Evolutionary conservation across 352 stramenopile species (phyloP).

Genomic region (Phytophthora palmivora): DNA sequence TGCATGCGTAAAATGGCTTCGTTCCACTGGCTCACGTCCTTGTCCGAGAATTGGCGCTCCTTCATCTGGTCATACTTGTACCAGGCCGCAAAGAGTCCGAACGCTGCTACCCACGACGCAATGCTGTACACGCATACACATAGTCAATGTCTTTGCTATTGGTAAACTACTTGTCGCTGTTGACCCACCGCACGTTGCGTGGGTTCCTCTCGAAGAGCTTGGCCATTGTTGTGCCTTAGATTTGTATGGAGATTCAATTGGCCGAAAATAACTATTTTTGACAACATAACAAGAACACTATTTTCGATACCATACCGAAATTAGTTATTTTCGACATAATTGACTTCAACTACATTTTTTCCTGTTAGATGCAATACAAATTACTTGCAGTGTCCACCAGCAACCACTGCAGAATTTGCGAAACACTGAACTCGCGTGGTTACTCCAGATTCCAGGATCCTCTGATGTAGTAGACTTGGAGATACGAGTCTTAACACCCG

Average conservation of each 20-base stretch:
- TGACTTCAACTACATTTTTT: too few species aligned
- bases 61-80: slow-evolving; percentile 70
- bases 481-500: slow-evolving; percentile 6
- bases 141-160: background rate
- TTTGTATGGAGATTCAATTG: too few species aligned
- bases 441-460: slow-evolving; percentile 17
- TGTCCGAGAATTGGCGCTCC: slow-evolving; percentile 59
- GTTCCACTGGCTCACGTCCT: slow-evolving; percentile 62
- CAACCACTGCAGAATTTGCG: background rate
- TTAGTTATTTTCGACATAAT: too few species aligned
- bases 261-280: too few species aligned
- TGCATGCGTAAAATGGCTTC: slow-evolving; percentile 60
- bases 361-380: background rate
- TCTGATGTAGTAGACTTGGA: too few species aligned
- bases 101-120: slow-evolving; percentile 56
- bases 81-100: slow-evolving; percentile 48
- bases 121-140: slow-evolving; percentile 41
- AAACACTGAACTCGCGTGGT: slow-evolving; percentile 3
- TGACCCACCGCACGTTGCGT: slow-evolving; percentile 47
- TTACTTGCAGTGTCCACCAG: slow-evolving; percentile 1
- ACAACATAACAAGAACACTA: too few species aligned
- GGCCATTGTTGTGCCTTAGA: slow-evolving; percentile 17
- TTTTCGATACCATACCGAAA: too few species aligned
- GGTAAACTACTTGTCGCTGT: background rate
- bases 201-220: slow-evolving; percentile 54